Evolutionary conservation across 2,329 filamentous ascomycete species (phyloP).

Genomic region (Albifimbria verrucaria): DNA sequence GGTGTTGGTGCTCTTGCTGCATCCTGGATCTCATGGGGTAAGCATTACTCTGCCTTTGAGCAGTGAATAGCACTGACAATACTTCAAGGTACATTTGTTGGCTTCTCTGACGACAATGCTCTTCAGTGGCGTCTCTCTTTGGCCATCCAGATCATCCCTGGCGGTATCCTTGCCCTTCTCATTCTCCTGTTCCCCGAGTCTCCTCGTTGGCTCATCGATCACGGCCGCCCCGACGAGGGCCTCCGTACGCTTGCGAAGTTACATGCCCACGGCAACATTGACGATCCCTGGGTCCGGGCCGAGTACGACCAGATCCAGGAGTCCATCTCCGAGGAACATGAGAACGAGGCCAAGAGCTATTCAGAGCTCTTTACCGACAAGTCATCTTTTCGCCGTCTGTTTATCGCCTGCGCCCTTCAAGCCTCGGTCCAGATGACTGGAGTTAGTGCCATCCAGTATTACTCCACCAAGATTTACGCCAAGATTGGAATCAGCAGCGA

Average conservation of each 20-base stretch:
- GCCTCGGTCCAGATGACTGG: slow-evolving; percentile 75
- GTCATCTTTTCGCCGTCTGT: slow-evolving; percentile 67
- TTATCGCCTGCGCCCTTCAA: slow-evolving; percentile 67
- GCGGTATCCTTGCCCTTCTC: slow-evolving; percentile 58
- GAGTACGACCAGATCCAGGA: slow-evolving; percentile 72
- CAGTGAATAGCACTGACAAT: not conserved
- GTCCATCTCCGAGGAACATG: slow-evolving; percentile 61
- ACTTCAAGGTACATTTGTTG: slow-evolving; percentile 23
- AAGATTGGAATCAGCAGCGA: slow-evolving; percentile 65
- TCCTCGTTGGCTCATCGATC: slow-evolving; percentile 72
- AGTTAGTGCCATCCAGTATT: slow-evolving; percentile 73
- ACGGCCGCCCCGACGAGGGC: slow-evolving; percentile 62
- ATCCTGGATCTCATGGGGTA: slow-evolving; percentile 69
- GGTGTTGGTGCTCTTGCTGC: slow-evolving; percentile 72
- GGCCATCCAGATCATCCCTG: slow-evolving; percentile 70
- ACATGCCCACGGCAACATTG: slow-evolving; percentile 64
- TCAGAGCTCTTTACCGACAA: slow-evolving; percentile 59
- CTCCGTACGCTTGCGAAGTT: slow-evolving; percentile 65
- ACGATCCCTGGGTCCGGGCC: slow-evolving; percentile 67
- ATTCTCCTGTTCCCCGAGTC: slow-evolving; percentile 71
- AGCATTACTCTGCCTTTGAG: slow-evolving; percentile 14
- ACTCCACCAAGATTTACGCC: slow-evolving; percentile 62
- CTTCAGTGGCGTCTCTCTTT: slow-evolving; percentile 41
- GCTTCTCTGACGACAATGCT: slow-evolving; percentile 22
- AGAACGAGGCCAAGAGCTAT: slow-evolving; percentile 68